Percentiles rank a stretch among this genome's conserved stretches.
These are phyloP conservation scores for Fusarium ramigenum DNA, from an alignment of 2,329 filamentous ascomycete species.

Conservation along the genomic window DNA sequence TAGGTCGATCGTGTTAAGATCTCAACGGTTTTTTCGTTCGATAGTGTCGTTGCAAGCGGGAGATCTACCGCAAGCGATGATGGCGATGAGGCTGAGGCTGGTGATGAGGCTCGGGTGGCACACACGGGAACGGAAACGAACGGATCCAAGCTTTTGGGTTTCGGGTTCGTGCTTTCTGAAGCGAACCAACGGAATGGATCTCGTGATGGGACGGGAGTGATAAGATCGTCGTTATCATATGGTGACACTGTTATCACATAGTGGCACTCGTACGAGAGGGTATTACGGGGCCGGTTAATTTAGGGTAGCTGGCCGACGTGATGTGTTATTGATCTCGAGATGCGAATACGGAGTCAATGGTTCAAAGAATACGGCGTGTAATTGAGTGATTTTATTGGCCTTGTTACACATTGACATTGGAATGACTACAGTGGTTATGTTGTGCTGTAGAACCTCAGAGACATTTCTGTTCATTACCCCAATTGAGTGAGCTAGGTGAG, in stretches of 20 bases:
- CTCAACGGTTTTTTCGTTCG: slow-evolving; percentile 9
- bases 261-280: not conserved
- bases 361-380: not conserved
- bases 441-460: not conserved
- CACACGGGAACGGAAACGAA: not conserved
- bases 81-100: slow-evolving; percentile 2
- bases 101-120: slow-evolving; percentile 18
- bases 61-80: slow-evolving; percentile 4
- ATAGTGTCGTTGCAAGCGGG: slow-evolving; percentile 2
- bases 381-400: not conserved
- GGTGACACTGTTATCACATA: not conserved
- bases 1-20: slow-evolving; percentile 13
- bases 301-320: not conserved
- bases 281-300: not conserved
- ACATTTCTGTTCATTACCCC: not conserved
- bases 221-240: not conserved
- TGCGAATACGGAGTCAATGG: not conserved
- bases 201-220: not conserved
- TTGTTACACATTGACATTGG: not conserved
- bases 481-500: no score
- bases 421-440: not conserved
- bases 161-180: slow-evolving; percentile 23
- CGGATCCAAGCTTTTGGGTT: slow-evolving; percentile 3
- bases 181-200: slow-evolving; percentile 4
- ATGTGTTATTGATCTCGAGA: fast-evolving